Conservation (phyloP, 768 basidiomycete genomes). For the Lanmaoa rubissima region DNA sequence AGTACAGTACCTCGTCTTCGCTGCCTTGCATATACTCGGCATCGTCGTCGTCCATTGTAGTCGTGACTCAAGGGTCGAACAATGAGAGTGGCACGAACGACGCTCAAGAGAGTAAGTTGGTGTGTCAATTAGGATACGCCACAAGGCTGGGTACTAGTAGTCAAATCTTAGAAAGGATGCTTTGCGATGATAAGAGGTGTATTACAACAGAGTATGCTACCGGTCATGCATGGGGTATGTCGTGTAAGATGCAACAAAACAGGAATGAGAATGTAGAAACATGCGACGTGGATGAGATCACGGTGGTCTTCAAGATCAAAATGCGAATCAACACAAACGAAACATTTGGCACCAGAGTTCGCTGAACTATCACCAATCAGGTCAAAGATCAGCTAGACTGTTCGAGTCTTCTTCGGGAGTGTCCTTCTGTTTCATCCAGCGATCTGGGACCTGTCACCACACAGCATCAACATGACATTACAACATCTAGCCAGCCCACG, state of each 20-base stretch:
- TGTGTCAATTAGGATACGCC: conserved; percentile 3
- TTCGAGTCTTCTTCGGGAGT: conserved; percentile 71
- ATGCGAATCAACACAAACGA: conserved; percentile 3
- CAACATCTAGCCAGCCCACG: not conserved
- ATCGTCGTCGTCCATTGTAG: conserved; percentile 85
- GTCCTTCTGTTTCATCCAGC: conserved; percentile 88
- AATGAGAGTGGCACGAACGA: conserved; percentile 2
- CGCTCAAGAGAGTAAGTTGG: not conserved
- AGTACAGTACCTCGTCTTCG: conserved; percentile 69
- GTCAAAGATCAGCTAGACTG: conserved; percentile 56
- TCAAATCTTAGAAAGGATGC: not conserved
- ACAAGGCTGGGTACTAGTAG: not conserved
- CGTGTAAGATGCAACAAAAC: conserved; percentile 14
- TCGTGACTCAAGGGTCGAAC: conserved; percentile 4
- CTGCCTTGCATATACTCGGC: conserved; percentile 92
- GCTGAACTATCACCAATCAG: conserved; percentile 48
- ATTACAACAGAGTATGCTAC: conserved; percentile 28
- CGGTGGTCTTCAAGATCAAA: not conserved
- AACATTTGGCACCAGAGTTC: not conserved
- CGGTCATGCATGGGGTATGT: conserved; percentile 29
- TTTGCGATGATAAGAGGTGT: not conserved
- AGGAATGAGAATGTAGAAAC: conserved; percentile 7
- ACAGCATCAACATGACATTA: not conserved
- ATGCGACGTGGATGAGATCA: not conserved
- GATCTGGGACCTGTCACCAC: conserved; percentile 66